Evolutionary conservation across 2,329 filamentous ascomycete genomes (phyloP).

Genomic region (Lasiodiplodia hormozganensis): DNA sequence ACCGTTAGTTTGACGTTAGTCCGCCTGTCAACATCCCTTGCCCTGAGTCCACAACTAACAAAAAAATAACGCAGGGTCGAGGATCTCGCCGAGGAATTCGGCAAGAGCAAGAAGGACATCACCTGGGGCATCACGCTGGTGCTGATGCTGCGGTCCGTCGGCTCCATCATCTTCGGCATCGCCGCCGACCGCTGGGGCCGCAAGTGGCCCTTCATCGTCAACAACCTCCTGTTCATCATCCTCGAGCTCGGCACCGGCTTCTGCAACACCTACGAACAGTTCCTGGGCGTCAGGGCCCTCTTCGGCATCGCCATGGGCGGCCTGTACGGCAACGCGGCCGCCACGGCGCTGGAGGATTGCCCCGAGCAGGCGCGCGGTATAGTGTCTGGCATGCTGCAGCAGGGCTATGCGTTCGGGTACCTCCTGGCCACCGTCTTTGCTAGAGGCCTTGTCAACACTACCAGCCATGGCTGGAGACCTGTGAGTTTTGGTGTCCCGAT

Average conservation of each 20-base stretch:
- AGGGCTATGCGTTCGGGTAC: conserved; percentile 70
- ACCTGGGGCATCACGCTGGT: conserved; percentile 61
- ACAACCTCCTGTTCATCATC: conserved; percentile 67
- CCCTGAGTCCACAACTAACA: neutral
- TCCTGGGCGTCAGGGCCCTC: conserved; percentile 64
- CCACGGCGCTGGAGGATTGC: conserved; percentile 68
- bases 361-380: conserved; percentile 65
- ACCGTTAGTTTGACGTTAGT: conserved; percentile 61
- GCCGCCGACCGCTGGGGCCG: conserved; percentile 61
- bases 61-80: conserved; percentile 41
- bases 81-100: conserved; percentile 61
- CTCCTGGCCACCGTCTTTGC: conserved; percentile 65
- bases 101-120: conserved; percentile 62
- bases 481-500: conserved; percentile 30
- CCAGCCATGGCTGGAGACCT: conserved; percentile 80
- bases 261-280: conserved; percentile 63
- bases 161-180: conserved; percentile 64
- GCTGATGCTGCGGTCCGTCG: conserved; percentile 67
- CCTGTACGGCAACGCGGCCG: conserved; percentile 67
- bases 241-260: conserved; percentile 68
- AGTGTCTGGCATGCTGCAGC: conserved; percentile 67
- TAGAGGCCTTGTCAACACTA: conserved; percentile 74
- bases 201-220: conserved; percentile 65
- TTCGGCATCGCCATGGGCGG: conserved; percentile 72
- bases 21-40: no score